Percentiles rank a stretch among this genome's conserved stretches.
Evolutionary conservation across 768 basidiomycete genomes (phyloP).

Genomic region (Fibroporia radiculosa): DNA sequence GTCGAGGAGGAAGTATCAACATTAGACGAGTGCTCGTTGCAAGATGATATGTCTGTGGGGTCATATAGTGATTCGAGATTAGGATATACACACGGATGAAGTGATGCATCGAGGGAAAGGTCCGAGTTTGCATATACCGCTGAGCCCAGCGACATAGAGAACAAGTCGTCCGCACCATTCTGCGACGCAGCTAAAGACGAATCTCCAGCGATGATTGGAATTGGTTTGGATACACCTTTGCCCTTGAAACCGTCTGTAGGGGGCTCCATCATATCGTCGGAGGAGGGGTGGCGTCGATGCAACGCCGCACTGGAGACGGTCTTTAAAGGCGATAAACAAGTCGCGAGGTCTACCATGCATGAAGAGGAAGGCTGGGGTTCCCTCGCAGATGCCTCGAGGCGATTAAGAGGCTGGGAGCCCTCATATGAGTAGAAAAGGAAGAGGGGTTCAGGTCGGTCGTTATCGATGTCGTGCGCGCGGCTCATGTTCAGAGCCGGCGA

Average conservation of each 20-base stretch:
- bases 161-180: constrained; percentile 31
- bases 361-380: constrained; percentile 7
- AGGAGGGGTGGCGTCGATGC: constrained; percentile 5
- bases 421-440: constrained; percentile 47
- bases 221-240: constrained; percentile 45
- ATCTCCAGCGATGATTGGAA: constrained; percentile 33
- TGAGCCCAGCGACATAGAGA: constrained; percentile 23
- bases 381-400: constrained; percentile 21
- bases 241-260: constrained; percentile 35
- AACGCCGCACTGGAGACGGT: constrained; percentile 4
- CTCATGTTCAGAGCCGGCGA: constrained; percentile 29
- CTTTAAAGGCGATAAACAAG: constrained; percentile 6
- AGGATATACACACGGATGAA: neutral
- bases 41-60: no score
- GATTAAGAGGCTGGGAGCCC: constrained; percentile 11
- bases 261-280: constrained; percentile 8
- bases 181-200: constrained; percentile 13
- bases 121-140: constrained; percentile 19
- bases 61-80: neutral
- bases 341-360: constrained; percentile 2
- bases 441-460: constrained; percentile 37
- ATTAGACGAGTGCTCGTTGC: neutral
- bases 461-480: constrained; percentile 40
- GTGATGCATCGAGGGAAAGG: constrained; percentile 18
- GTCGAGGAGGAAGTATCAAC: constrained; percentile 6